Evolutionary conservation across 768 basidiomycete genomes (phyloP).

Genomic region (Xanthoconium purpureum): DNA sequence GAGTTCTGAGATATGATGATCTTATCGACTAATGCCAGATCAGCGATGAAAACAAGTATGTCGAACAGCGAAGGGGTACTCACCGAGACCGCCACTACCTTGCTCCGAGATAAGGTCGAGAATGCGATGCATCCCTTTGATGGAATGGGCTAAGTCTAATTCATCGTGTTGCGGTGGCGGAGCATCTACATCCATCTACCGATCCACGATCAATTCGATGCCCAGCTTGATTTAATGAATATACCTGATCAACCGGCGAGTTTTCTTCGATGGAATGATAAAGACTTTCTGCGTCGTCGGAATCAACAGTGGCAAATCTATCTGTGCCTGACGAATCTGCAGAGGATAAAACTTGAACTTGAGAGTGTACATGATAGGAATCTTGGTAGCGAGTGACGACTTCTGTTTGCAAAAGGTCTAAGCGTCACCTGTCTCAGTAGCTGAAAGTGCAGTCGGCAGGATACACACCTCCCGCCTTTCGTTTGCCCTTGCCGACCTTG

Average conservation of each 20-base stretch:
- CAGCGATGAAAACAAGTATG: background rate
- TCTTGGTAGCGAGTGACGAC: background rate
- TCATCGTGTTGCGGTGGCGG: conserved; percentile 4
- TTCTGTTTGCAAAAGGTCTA: conserved; percentile 8
- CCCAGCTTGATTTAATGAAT: background rate
- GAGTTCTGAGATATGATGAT: conserved; percentile 57
- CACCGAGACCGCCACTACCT: conserved; percentile 52
- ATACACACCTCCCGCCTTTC: conserved; percentile 16
- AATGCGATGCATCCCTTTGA: conserved; percentile 49
- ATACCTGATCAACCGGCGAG: conserved; percentile 6
- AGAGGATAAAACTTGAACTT: background rate
- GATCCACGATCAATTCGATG: background rate
- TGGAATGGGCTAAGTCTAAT: conserved; percentile 24
- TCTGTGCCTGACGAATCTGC: conserved; percentile 9
- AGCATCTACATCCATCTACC: conserved; percentile 20
- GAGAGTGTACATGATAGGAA: background rate
- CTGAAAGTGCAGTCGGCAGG: background rate
- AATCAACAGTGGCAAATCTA: background rate
- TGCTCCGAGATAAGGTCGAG: conserved; percentile 53
- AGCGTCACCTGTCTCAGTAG: background rate
- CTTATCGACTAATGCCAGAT: conserved; percentile 48
- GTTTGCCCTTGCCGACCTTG: conserved; percentile 20
- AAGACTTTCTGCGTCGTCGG: conserved; percentile 12
- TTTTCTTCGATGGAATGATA: conserved; percentile 15
- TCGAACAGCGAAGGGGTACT: background rate